phyloP scores from a whole-genome alignment of 2,329 filamentous ascomycete genomes.

The Colletotrichum sp. region DNA sequence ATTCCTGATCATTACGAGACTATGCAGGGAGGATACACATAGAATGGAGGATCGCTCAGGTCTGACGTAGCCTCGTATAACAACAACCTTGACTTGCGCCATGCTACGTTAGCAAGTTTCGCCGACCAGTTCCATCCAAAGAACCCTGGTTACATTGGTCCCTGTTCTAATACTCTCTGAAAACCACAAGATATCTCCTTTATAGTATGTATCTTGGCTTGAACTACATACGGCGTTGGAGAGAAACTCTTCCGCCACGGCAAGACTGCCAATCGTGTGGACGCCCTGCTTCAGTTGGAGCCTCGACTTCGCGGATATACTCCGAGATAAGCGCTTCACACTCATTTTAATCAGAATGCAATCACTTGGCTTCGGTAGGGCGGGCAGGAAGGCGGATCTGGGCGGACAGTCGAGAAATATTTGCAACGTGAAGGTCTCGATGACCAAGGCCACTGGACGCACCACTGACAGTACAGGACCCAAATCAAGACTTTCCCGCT shows the following conservation, averaged over 20 bases:
- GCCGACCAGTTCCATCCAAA: not conserved
- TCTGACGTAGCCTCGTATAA: rapidly evolving
- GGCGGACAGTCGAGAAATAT: not conserved
- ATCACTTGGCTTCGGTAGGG: not conserved
- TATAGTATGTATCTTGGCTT: not conserved
- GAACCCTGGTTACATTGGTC: too few species aligned
- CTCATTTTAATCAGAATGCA: rapidly evolving
- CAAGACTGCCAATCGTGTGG: not conserved
- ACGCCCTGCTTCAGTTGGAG: not conserved
- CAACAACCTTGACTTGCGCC: not conserved
- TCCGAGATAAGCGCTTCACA: not conserved
- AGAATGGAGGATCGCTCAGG: rapidly evolving
- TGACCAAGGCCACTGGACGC: not conserved
- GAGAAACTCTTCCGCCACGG: rapidly evolving
- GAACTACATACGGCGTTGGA: rapidly evolving
- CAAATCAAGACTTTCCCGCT: not conserved
- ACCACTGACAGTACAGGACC: not conserved
- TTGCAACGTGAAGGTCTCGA: not conserved
- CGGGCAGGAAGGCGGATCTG: not conserved
- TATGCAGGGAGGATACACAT: rapidly evolving
- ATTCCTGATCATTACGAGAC: not conserved
- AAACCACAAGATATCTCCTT: not conserved
- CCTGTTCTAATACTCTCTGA: too few species aligned
- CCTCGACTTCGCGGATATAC: not conserved
- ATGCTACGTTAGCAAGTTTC: rapidly evolving